Conservation (phyloP, 257 asterid species). For the Nicotiana noctiflora region DNA sequence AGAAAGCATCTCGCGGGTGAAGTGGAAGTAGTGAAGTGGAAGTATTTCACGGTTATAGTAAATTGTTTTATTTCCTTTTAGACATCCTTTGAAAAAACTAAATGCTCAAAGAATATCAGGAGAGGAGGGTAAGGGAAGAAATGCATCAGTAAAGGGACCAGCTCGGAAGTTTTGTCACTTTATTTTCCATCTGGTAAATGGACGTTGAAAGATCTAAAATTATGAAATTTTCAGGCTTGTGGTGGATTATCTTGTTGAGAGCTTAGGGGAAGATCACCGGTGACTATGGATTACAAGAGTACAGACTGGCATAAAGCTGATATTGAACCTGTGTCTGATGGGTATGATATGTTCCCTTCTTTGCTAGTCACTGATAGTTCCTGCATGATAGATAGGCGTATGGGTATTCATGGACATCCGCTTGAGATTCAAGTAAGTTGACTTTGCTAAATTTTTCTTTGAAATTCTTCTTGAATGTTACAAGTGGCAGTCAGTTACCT, state of each 20-base stretch:
- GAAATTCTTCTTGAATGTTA: not conserved
- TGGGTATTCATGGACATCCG: conserved; percentile 99
- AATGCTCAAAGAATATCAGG: not conserved
- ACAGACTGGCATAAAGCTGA: conserved; percentile 86
- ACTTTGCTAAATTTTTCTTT: not conserved
- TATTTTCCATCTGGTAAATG: not conserved
- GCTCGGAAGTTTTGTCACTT: not conserved
- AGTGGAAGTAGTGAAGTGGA: not conserved
- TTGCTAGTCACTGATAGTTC: conserved; percentile 95
- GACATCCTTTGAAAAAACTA: not conserved
- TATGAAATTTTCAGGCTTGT: conserved; percentile 48
- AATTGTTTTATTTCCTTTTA: not conserved
- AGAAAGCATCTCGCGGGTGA: conserved; percentile 77
- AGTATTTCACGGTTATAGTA: not conserved
- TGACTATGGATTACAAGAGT: conserved; percentile 82
- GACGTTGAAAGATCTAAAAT: conserved; percentile 2
- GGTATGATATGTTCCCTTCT: conserved; percentile 96
- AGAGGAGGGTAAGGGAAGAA: not conserved
- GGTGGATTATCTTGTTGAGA: conserved; percentile 94
- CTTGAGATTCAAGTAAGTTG: conserved; percentile 80
- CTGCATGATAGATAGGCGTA: conserved; percentile 94
- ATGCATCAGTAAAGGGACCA: not conserved
- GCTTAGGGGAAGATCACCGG: conserved; percentile 95
- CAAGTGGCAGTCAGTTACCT: not conserved
- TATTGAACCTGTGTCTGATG: conserved; percentile 87